A percentile compares a stretch with the other conserved stretches of the same genome.
Conservation (phyloP, 805 yeast species). For the Myxozyma udenii region DNA sequence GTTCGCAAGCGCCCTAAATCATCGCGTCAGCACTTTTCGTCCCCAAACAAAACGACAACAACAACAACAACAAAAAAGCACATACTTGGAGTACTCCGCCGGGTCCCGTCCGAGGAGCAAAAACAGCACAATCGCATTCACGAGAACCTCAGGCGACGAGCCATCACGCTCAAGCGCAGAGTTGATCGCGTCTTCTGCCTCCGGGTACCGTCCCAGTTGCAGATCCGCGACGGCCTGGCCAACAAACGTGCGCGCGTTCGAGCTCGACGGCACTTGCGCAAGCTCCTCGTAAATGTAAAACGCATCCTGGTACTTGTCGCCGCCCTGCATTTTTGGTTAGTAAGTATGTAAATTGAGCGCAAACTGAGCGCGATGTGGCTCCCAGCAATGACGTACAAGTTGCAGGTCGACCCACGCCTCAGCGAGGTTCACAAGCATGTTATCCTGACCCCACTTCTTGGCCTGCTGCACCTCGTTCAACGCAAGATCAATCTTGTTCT, state of each 20-base stretch:
- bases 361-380: no score
- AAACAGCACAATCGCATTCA: conserved; percentile 63
- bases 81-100: conserved; percentile 21
- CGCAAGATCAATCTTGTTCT: conserved; percentile 48
- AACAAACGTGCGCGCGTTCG: conserved; percentile 50
- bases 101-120: conserved; percentile 51
- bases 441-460: conserved; percentile 60
- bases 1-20: conserved; percentile 47
- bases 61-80: not conserved
- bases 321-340: conserved; percentile 31
- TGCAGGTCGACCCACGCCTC: conserved; percentile 67
- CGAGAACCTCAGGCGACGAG: conserved; percentile 45
- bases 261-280: conserved; percentile 53
- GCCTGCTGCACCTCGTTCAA: conserved; percentile 46
- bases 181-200: conserved; percentile 59
- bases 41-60: not conserved
- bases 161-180: conserved; percentile 45
- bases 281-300: conserved; percentile 65
- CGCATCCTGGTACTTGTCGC: conserved; percentile 41
- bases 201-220: conserved; percentile 76
- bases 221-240: conserved; percentile 72
- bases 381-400: conserved; percentile 35
- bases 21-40: no score
- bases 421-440: conserved; percentile 69
- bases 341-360: not conserved